phyloP scores from a whole-genome alignment of 768 basidiomycete genomes.

The Amanita rubescens region DNA sequence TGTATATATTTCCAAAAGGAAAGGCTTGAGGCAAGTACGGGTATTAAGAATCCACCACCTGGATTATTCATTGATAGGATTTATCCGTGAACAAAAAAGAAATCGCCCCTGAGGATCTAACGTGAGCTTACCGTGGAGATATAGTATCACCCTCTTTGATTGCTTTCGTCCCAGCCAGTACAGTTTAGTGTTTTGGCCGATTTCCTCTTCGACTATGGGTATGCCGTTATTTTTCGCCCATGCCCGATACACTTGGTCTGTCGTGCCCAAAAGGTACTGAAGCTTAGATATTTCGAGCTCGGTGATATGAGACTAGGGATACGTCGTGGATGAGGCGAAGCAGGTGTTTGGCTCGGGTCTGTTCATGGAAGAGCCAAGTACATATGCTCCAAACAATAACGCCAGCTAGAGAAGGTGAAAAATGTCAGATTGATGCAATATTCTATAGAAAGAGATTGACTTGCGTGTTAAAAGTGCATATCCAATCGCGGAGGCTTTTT shows the following conservation, averaged over 20 bases:
- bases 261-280: slow-evolving; percentile 17
- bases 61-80: no score
- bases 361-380: slow-evolving; percentile 1
- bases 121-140: slow-evolving; percentile 20
- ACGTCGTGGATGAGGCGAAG: slow-evolving; percentile 3
- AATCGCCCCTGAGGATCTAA: not conserved
- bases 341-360: slow-evolving; percentile 2
- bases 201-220: slow-evolving; percentile 17
- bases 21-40: slow-evolving; percentile 14
- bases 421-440: not conserved
- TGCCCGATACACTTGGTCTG: slow-evolving; percentile 14
- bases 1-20: slow-evolving; percentile 24
- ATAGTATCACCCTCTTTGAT: slow-evolving; percentile 25
- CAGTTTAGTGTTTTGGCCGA: slow-evolving; percentile 19
- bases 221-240: slow-evolving; percentile 16
- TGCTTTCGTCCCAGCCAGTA: slow-evolving; percentile 26
- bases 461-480: slow-evolving; percentile 3
- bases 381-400: slow-evolving; percentile 6
- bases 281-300: slow-evolving; percentile 15
- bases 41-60: slow-evolving; percentile 27
- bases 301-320: slow-evolving; percentile 9
- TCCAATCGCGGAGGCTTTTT: slow-evolving; percentile 1
- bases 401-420: not conserved
- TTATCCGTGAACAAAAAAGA: not conserved
- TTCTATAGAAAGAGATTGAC: not conserved